phyloP scores from a whole-genome alignment of 768 basidiomycete species.

The Piloderma croceum region DNA sequence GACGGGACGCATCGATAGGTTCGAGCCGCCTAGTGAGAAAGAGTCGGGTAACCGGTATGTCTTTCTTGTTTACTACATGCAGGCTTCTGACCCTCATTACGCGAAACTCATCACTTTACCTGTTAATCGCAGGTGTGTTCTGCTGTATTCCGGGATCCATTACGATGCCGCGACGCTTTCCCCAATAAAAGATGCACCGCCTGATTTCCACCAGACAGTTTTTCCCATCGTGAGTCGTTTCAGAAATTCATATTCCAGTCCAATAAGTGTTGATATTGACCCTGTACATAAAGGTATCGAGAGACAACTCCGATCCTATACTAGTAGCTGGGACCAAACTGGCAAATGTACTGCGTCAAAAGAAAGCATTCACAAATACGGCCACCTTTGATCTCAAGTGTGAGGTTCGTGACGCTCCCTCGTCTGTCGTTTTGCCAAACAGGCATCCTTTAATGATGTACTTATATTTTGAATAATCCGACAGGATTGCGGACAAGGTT shows the following conservation, averaged over 20 bases:
- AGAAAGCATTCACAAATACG: constrained; percentile 88
- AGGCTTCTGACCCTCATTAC: no score
- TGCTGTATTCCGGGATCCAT: constrained; percentile 96
- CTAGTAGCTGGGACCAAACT: constrained; percentile 64
- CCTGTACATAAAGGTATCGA: constrained; percentile 20
- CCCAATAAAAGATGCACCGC: constrained; percentile 67
- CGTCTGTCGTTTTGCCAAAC: not conserved
- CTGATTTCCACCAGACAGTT: constrained; percentile 86
- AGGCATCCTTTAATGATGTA: constrained; percentile 1
- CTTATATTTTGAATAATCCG: constrained; percentile 5
- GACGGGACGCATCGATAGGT: constrained; percentile 83
- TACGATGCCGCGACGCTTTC: constrained; percentile 89
- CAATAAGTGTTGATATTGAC: not conserved
- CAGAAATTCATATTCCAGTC: not conserved
- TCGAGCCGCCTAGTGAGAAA: constrained; percentile 48
- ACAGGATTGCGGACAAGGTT: constrained; percentile 75
- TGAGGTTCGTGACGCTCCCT: constrained; percentile 46
- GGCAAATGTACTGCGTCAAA: constrained; percentile 63
- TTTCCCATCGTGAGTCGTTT: constrained; percentile 52
- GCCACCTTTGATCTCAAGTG: constrained; percentile 87
- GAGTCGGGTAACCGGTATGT: constrained; percentile 29
- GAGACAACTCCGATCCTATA: constrained; percentile 44
- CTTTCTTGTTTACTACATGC: not conserved
- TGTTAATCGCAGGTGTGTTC: constrained; percentile 47
- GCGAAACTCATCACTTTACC: no score